Base-by-base conservation (phyloP, 345 rosid genomes). In the Corymbia maculata region DNA sequence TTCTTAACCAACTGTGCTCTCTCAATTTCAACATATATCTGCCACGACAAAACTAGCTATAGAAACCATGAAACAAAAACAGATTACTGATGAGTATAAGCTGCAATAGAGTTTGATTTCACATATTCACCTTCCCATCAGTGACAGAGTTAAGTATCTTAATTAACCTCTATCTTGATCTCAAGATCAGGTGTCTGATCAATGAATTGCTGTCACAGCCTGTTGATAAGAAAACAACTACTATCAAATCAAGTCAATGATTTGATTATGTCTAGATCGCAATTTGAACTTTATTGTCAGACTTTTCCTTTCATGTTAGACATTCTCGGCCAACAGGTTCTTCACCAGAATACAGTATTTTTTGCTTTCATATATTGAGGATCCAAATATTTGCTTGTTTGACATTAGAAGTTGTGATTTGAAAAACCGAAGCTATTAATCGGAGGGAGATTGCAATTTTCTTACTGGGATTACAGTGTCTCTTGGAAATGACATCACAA, bases 11-110 rank as follows among this genome's bases (percentile, higher is more conserved):
- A 57, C 28, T 26, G 42, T 66, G 98, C 99, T 90, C 99, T 94
- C 93, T 96, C 97, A 90, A 96, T 96, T 92, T 97, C 95, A 19
- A 97, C 98, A 94, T 94, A 57, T 88, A 96, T 96, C 98, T 98
- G 90, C 28, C 86, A 80, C 16, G 66, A 89, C 45, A 6, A 28
- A 87, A 22, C 28, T 64, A 57, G 49, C 80, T 15, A 64, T 24
- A 17, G 11, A 87, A 87, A 87, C 32, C 7, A 32, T 4, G 5
- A 32, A 86, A 50, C 26, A 45, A 45, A 85, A 51, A 13, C 2
- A 12, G 57, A n/a, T 79, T 82, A 86, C 66, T 87, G 16, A 30
- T 84, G 24, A 84, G 28, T 28, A 59, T 61, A 61, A 59, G 32
- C 8, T 61, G 68, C 7, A 24, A 11, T 59, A 6, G 66, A 59